A percentile compares a stretch with the other conserved stretches of the same genome.
phyloP scores from a whole-genome alignment of 2,329 filamentous ascomycete species.

The Ascochyta lentis region DNA sequence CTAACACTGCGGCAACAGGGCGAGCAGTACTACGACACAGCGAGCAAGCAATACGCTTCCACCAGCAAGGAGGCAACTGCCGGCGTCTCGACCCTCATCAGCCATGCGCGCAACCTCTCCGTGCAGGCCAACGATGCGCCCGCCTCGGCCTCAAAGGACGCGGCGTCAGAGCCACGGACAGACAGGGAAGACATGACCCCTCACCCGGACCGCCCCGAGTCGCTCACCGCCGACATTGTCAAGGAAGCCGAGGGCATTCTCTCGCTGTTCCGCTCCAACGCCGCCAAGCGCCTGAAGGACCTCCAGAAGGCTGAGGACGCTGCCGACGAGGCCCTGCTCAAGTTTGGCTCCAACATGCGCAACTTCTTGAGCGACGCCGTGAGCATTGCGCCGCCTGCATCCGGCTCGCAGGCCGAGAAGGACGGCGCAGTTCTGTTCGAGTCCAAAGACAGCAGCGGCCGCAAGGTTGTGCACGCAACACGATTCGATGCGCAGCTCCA shows the following conservation, averaged over 20 bases:
- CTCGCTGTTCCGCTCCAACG: conserved; percentile 76
- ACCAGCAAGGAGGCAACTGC: conserved; percentile 83
- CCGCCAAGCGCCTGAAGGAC: conserved; percentile 83
- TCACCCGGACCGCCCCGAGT: conserved; percentile 53
- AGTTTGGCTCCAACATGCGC: conserved; percentile 87
- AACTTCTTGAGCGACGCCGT: conserved; percentile 92
- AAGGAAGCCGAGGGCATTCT: conserved; percentile 71
- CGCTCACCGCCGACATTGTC: conserved; percentile 57
- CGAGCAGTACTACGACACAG: conserved; percentile 85
- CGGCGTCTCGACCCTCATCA: conserved; percentile 77
- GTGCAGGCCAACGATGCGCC: conserved; percentile 50
- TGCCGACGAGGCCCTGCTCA: conserved; percentile 90
- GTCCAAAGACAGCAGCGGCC: conserved; percentile 87
- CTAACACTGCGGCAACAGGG: conserved; percentile 59
- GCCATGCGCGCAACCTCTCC: conserved; percentile 75
- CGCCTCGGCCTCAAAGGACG: conserved; percentile 21
- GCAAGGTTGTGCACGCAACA: conserved; percentile 92
- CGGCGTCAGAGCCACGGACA: conserved; percentile 23
- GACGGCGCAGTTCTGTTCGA: conserved; percentile 77
- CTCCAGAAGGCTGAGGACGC: conserved; percentile 93
- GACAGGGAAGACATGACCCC: conserved; percentile 31
- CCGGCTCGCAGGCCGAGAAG: conserved; percentile 55
- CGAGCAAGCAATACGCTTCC: conserved; percentile 79
- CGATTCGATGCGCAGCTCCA: conserved; percentile 95
- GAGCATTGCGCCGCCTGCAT: conserved; percentile 76